Conservation (phyloP, 2,329 filamentous ascomycete genomes). For the Plenodomus tracheiphilus region DNA sequence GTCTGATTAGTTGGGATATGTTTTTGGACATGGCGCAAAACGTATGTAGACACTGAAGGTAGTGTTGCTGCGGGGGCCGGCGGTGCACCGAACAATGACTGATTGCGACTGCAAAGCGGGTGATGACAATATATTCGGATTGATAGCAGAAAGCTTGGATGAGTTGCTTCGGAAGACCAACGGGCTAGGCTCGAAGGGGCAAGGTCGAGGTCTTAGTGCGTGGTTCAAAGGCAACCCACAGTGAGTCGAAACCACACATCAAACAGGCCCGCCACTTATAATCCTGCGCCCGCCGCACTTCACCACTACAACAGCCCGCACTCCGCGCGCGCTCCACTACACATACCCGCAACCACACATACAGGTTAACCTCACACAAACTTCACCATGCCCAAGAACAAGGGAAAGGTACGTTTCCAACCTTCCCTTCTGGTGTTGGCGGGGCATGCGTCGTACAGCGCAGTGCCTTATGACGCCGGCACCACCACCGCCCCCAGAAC, state of each 20-base stretch:
- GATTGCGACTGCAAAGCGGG: neutral
- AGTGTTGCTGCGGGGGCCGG: neutral
- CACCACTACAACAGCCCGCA: too few species aligned
- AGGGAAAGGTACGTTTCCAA: constrained; percentile 78
- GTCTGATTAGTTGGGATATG: constrained; percentile 8
- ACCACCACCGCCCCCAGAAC: constrained; percentile 19
- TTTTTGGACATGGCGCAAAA: constrained; percentile 18
- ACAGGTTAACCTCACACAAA: constrained; percentile 8
- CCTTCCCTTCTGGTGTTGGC: constrained; percentile 1
- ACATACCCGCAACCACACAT: neutral
- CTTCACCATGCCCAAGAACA: constrained; percentile 92
- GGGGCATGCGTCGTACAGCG: constrained; percentile 16
- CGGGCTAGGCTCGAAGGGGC: neutral
- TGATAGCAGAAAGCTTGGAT: neutral
- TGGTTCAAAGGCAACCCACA: constrained; percentile 15
- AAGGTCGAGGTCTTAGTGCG: constrained; percentile 18
- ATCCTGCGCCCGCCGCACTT: constrained; percentile 8
- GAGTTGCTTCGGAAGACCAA: neutral
- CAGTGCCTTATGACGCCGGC: constrained; percentile 16
- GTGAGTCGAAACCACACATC: constrained; percentile 9
- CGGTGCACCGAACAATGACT: neutral
- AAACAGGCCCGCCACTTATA: constrained; percentile 20
- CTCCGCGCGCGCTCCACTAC: neutral
- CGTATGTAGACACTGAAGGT: neutral
- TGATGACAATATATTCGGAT: neutral